Conservation (phyloP, 805 yeast genomes). For the Ogataea pini region DNA sequence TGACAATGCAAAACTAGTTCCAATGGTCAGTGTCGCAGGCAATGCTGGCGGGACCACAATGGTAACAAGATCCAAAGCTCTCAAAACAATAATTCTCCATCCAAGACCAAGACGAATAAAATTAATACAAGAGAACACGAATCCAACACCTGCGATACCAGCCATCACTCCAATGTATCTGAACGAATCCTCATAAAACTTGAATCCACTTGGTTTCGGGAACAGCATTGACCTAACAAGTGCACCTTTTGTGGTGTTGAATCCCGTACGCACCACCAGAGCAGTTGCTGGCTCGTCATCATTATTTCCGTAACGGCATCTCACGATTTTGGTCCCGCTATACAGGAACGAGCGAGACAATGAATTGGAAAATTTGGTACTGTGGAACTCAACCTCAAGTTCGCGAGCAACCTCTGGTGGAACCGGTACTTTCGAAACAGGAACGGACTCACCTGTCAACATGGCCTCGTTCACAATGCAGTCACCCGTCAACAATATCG, state of each 20-base stretch:
- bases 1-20: slow-evolving; percentile 87
- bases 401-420: slow-evolving; percentile 58
- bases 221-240: slow-evolving; percentile 92
- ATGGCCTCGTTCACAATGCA: slow-evolving; percentile 96
- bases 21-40: slow-evolving; percentile 96
- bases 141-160: slow-evolving; percentile 79
- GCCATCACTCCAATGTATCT: slow-evolving; percentile 96
- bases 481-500: slow-evolving; percentile 84
- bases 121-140: slow-evolving; percentile 76
- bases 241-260: slow-evolving; percentile 94
- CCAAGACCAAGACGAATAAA: slow-evolving; percentile 78
- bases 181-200: slow-evolving; percentile 92
- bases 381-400: slow-evolving; percentile 55
- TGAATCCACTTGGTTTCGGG: slow-evolving; percentile 92
- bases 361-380: slow-evolving; percentile 57
- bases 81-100: slow-evolving; percentile 65
- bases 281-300: slow-evolving; percentile 79
- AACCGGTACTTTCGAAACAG: slow-evolving; percentile 81
- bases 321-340: slow-evolving; percentile 85
- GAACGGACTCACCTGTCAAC: slow-evolving; percentile 98
- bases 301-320: slow-evolving; percentile 66
- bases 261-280: slow-evolving; percentile 85
- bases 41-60: slow-evolving; percentile 98
- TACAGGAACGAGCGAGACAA: slow-evolving; percentile 76
- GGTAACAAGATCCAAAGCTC: slow-evolving; percentile 93